Base-by-base conservation (phyloP, 192 early-diverging fungal genomes). In the Coemansia sp. region DNA sequence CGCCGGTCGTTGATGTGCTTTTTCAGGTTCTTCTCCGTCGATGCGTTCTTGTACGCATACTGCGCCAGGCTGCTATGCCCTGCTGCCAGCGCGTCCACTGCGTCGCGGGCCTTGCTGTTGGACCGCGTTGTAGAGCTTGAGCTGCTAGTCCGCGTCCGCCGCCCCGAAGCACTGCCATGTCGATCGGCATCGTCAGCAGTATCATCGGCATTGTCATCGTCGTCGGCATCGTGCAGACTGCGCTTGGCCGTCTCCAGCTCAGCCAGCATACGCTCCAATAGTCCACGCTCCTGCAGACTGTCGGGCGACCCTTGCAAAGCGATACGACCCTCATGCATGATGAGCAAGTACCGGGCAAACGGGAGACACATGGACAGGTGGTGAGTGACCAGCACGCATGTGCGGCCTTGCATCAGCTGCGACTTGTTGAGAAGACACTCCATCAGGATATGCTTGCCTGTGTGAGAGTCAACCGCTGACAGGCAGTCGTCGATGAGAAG, bases 391-490 rank as follows among this genome's bases (percentile, higher is more conserved):
- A 98, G 77, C 25, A 98, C 67, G 9, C 87, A 67, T 0, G 95
- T 98, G 20, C 92, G 83, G 23, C 84, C 81, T 1, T 57, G 50
- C 82, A 98, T 81, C 40, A 92, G 63, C 11, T 82, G 86, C 13
- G 65, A 55, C 54, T 56, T 52, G 40, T 84, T 86, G 34, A 85
- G 80, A 59, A 97, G 61, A 48, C 91, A 92, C 36, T 92, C 66
- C n/a, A 91, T 82, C 64, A 88, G 87, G 20, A 98, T 70, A 61
- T 91, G 89, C 53, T 87, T 86, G 22, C 91, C 94, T 4, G 95
- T 97, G 53, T 94, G 95, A 7, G 92, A 86, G 65, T 98, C 96
- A 4, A 97, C 95, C 42, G 96, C 96, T 27, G 89, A 91, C 50
- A 96, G 75, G 59, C 88, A 90, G 68, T 94, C 94, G 69, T 96